phyloP scores from a whole-genome alignment of 2,329 filamentous ascomycete genomes.

The Tolypocladium tundrense region DNA sequence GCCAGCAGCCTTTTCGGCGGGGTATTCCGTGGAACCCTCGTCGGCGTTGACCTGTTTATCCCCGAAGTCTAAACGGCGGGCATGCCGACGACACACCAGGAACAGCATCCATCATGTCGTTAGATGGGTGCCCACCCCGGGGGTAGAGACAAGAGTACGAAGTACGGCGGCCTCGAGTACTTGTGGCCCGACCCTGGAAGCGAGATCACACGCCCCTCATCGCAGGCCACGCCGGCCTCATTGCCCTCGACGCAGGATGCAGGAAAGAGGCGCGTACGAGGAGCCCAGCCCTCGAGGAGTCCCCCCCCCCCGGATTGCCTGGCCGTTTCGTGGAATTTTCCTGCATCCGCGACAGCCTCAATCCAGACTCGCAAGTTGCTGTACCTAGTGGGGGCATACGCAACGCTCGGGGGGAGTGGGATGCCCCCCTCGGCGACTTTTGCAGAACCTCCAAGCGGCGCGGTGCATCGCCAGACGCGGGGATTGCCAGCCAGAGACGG shows the following conservation, averaged over 20 bases:
- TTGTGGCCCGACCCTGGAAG: too few relatives aligned
- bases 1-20: background rate
- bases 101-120: background rate
- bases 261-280: background rate
- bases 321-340: background rate
- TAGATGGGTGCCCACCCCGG: background rate
- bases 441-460: background rate
- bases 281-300: background rate
- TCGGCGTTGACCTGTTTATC: background rate
- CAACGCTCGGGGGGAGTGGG: background rate
- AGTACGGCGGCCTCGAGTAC: conserved; percentile 1
- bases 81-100: background rate
- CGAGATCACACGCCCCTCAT: background rate
- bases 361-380: background rate
- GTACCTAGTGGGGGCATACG: background rate
- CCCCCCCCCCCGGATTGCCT: background rate
- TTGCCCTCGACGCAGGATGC: background rate
- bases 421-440: background rate
- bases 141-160: background rate
- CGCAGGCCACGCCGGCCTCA: background rate
- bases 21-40: background rate
- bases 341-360: background rate
- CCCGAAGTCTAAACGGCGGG: background rate
- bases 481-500: background rate
- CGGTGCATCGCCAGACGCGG: background rate